Evolutionary conservation across 108 stramenopile genomes (phyloP).

Genomic region (Discostella pseudostelligera): DNA sequence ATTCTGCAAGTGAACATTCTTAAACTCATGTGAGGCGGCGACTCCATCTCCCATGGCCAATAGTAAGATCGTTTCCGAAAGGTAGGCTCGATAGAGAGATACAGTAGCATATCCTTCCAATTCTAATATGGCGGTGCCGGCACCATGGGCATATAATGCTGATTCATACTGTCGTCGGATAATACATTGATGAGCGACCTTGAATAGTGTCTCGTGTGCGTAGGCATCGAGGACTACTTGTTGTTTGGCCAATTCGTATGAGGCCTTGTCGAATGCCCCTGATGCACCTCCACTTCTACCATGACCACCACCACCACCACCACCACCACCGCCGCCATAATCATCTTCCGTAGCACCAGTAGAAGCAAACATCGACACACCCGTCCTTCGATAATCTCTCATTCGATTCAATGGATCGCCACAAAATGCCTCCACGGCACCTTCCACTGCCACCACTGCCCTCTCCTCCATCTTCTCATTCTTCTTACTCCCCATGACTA

Average conservation of each 20-base stretch:
- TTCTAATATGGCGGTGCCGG: constrained; percentile 62
- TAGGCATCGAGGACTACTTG: constrained; percentile 64
- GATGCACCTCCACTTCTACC: no score
- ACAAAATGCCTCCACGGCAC: constrained; percentile 72
- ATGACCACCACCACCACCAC: no score
- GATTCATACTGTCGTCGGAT: constrained; percentile 61
- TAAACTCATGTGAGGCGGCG: constrained; percentile 74
- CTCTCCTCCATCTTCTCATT: constrained; percentile 37
- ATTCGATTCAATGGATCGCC: constrained; percentile 80
- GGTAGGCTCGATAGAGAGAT: constrained; percentile 63
- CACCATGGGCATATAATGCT: constrained; percentile 83
- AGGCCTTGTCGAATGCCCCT: constrained; percentile 34
- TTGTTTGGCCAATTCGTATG: constrained; percentile 54
- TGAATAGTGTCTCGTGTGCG: constrained; percentile 74
- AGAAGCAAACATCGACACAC: constrained; percentile 58
- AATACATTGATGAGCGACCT: constrained; percentile 52
- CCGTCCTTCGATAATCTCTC: constrained; percentile 74
- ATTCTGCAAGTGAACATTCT: constrained; percentile 81
- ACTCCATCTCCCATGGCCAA: constrained; percentile 84
- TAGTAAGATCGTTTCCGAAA: constrained; percentile 66
- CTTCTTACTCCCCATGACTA: constrained; percentile 52
- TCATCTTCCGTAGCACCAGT: constrained; percentile 22
- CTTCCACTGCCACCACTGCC: constrained; percentile 67
- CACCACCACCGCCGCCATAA: constrained; percentile 28
- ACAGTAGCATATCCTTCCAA: constrained; percentile 71